These are phyloP conservation scores for Haplosporangium gracile DNA, from an alignment of 192 early-diverging fungal genomes.

Conservation along the genomic window DNA sequence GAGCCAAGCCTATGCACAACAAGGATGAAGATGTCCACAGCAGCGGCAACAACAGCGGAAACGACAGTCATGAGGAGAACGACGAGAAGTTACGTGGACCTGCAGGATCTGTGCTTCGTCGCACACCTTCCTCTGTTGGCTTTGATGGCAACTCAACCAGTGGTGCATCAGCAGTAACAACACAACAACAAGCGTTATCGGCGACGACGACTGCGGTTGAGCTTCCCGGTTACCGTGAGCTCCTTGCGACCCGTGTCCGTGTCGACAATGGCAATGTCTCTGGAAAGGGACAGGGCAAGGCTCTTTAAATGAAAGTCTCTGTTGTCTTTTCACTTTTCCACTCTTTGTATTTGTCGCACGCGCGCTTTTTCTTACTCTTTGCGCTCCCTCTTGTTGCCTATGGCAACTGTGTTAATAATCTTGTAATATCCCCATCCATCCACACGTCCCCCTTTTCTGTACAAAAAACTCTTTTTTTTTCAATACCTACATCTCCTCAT, in stretches of 20 bases:
- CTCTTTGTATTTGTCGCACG: neutral
- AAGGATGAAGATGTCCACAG: constrained; percentile 49
- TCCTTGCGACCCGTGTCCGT: constrained; percentile 36
- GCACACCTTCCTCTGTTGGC: neutral
- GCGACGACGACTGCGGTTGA: constrained; percentile 20
- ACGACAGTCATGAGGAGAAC: constrained; percentile 50
- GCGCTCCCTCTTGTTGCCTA: neutral
- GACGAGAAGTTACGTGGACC: constrained; percentile 17
- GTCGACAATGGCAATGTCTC: constrained; percentile 52
- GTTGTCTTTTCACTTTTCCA: neutral
- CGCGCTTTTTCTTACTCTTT: neutral
- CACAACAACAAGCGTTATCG: neutral
- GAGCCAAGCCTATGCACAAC: constrained; percentile 11
- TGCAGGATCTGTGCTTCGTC: neutral
- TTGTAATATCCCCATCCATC: constrained; percentile 13
- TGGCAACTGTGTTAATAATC: constrained; percentile 12
- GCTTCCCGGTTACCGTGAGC: constrained; percentile 37
- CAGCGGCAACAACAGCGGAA: constrained; percentile 56
- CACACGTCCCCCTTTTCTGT: constrained; percentile 3
- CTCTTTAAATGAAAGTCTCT: constrained; percentile 16
- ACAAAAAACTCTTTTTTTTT: constrained; percentile 9
- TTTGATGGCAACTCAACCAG: constrained; percentile 9
- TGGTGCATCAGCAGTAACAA: neutral
- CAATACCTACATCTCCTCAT: neutral
- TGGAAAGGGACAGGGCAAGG: constrained; percentile 57